A percentile compares a stretch with the other conserved stretches of the same genome.
Conservation (phyloP, 805 yeast genomes). For the Tetrapisispora namnaoensis region DNA sequence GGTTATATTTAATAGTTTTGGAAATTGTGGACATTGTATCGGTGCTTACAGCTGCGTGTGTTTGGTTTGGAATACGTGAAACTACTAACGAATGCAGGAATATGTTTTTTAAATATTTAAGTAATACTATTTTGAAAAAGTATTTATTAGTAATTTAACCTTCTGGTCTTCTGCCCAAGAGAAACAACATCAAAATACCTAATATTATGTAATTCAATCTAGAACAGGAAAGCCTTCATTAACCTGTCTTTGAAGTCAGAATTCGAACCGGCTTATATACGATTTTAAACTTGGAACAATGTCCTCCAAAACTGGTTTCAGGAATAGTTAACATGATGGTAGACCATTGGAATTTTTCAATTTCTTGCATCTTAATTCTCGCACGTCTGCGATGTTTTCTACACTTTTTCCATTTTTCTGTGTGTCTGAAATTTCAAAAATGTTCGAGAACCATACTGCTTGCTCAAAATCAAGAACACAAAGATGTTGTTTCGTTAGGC, state of each 20-base stretch:
- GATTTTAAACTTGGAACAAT: too few species aligned
- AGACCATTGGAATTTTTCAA: neutral
- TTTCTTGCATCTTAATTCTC: neutral
- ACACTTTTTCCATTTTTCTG: too few species aligned
- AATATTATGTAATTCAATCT: too few species aligned
- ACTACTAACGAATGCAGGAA: neutral
- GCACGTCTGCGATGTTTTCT: neutral
- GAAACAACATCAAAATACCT: too few species aligned
- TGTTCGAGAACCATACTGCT: too few species aligned
- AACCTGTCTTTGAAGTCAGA: too few species aligned
- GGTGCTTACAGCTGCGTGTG: neutral
- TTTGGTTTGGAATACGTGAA: neutral
- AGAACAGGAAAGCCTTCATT: too few species aligned
- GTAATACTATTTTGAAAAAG: neutral
- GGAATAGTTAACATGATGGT: neutral
- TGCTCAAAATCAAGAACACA: too few species aligned
- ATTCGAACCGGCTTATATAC: too few species aligned
- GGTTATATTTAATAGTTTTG: constrained; percentile 31
- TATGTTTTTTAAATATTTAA: neutral
- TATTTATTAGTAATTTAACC: neutral
- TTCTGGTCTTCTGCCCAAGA: neutral
- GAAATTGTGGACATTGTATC: constrained; percentile 26
- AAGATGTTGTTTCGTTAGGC: too few species aligned
- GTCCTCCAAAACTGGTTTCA: neutral
- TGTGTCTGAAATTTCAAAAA: too few species aligned